Percentiles rank a stretch among this genome's conserved stretches.
Evolutionary conservation across 148 eudicot genomes (phyloP).

Genomic region (Spergularia bocconei): DNA sequence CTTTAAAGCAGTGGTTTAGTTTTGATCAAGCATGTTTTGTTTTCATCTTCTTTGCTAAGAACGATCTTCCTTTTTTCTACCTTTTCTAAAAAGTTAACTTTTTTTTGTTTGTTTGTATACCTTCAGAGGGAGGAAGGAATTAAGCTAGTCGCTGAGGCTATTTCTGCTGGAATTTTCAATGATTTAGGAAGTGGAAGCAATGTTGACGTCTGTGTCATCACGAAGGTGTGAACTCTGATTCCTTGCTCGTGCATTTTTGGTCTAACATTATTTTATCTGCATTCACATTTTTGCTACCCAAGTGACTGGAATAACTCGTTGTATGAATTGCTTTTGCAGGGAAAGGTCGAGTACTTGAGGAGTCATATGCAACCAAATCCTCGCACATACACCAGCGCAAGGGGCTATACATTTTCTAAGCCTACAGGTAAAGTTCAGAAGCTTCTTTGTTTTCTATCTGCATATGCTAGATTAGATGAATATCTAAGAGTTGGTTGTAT

Average conservation of each 20-base stretch:
- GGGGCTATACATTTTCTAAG: constrained; percentile 77
- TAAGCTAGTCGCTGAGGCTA: constrained; percentile 69
- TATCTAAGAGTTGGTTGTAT: neutral
- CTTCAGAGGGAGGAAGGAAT: constrained; percentile 86
- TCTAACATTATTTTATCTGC: neutral
- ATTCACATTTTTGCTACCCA: neutral
- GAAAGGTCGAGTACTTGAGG: constrained; percentile 77
- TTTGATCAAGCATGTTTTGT: neutral
- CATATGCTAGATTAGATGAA: neutral
- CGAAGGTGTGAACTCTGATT: constrained; percentile 52
- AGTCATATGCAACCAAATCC: constrained; percentile 75
- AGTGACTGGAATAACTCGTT: constrained; percentile 5
- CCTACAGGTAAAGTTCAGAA: constrained; percentile 59
- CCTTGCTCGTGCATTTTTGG: neutral
- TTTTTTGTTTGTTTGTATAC: constrained; percentile 10
- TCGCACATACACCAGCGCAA: constrained; percentile 69
- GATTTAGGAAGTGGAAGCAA: constrained; percentile 98
- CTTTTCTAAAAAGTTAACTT: neutral
- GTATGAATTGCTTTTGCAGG: constrained; percentile 42
- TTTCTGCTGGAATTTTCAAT: constrained; percentile 84
- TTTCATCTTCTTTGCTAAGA: neutral
- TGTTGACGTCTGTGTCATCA: constrained; percentile 84
- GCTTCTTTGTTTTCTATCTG: neutral
- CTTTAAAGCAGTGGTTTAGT: neutral
- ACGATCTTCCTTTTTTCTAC: neutral